Evolutionary conservation across 2,329 filamentous ascomycete species (phyloP), one percentile per base, ranked within the genome.

Genomic region (Exserohilum turcica): DNA sequence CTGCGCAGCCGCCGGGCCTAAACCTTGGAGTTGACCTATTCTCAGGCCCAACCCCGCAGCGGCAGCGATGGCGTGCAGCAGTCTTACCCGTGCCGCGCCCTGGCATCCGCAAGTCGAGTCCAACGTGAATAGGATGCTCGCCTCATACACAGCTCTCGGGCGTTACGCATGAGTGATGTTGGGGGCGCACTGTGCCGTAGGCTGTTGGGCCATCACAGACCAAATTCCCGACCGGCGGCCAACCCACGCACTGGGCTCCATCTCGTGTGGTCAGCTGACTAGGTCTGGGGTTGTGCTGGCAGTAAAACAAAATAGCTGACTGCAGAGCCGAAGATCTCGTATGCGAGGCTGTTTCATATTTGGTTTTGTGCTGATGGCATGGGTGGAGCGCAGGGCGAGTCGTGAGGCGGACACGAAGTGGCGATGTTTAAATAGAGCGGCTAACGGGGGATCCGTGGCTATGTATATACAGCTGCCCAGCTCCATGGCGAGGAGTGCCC

Each of bases 391-490:
- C 35, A 37, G 9, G 16, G 35, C 35, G 36, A 40, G 36, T 48
- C 33, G 43, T 47, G 50, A 54, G 45, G 43, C 44, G 38, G 16
- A 31, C 29, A 35, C 36, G 51, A 57, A 43, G 21, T 24, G 21
- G 21, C 21, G 7, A 24, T 24, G 21, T 24, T 24, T 24, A 24
- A 24, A 24, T 24, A 24, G 21, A 24, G 60, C 57, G 52, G 52
- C 46, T 55, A 32, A 46, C 43, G 32, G 32, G 47, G 52, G 39
- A 52, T 54, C 52, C 51, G 58, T 63, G 58, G 58, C 60, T 59
- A 60, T 60, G 57, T 59, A 50, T 49, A 45, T 38, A 48, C 29
- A 50, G 32, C 42, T 51, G 47, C 58, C 43, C 36, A 35, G 21
- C 27, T 9, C 31, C 54, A 48, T 48, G 43, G 39, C 43, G 42